A percentile compares a stretch with the other conserved stretches of the same genome.
Evolutionary conservation across 129 eudicot species (phyloP).

Genomic region (Ambrosia trifida): DNA sequence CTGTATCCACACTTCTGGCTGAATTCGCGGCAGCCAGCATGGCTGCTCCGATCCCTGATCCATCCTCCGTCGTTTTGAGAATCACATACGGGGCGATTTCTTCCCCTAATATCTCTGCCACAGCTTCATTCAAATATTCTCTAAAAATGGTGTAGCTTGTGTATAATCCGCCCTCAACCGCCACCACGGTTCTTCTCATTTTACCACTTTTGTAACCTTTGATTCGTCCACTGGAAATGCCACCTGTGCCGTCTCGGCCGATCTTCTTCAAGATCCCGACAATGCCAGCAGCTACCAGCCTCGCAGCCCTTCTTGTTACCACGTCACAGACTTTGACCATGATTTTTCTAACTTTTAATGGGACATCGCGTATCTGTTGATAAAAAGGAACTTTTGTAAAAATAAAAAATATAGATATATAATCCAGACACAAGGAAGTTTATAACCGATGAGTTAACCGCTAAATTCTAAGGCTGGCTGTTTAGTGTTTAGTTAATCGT

Average conservation of each 20-base stretch:
- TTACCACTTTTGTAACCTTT: slow-evolving; percentile 44
- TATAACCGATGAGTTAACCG: not conserved
- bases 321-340: slow-evolving; percentile 81
- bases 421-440: not conserved
- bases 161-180: slow-evolving; percentile 81
- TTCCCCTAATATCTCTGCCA: slow-evolving; percentile 80
- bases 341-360: slow-evolving; percentile 68
- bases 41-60: slow-evolving; percentile 96
- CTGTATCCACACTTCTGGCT: slow-evolving; percentile 50
- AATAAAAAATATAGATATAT: no score
- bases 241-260: slow-evolving; percentile 87
- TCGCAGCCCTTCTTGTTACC: slow-evolving; percentile 77
- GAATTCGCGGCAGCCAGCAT: slow-evolving; percentile 86
- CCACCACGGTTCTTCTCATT: slow-evolving; percentile 80
- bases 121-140: slow-evolving; percentile 79
- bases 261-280: slow-evolving; percentile 88
- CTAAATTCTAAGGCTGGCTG: not conserved
- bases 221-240: slow-evolving; percentile 53
- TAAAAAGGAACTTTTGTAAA: not conserved
- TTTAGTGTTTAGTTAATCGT: no score
- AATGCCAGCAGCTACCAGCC: slow-evolving; percentile 90
- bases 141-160: slow-evolving; percentile 65
- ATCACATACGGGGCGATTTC: slow-evolving; percentile 63
- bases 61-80: slow-evolving; percentile 76
- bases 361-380: slow-evolving; percentile 55